These are phyloP conservation scores for Colletotrichum sp. DNA, from an alignment of 2,329 filamentous ascomycete genomes.

Conservation along the genomic window DNA sequence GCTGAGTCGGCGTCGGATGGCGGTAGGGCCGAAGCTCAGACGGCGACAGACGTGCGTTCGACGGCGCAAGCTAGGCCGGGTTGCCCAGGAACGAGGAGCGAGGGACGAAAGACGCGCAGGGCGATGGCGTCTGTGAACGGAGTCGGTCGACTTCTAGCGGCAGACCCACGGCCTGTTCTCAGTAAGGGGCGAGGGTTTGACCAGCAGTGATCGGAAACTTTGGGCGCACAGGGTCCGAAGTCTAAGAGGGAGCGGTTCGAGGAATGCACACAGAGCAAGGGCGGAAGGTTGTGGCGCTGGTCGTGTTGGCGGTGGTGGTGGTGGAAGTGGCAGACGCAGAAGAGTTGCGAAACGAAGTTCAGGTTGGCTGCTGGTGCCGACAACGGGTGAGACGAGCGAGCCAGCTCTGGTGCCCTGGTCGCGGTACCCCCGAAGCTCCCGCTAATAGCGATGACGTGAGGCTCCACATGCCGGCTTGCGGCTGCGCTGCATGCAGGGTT, in stretches of 20 bases:
- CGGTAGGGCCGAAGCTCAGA: constrained; percentile 11
- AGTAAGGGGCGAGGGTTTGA: constrained; percentile 12
- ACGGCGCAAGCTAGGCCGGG: constrained; percentile 1
- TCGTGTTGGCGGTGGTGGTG: not conserved
- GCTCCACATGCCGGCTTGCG: constrained; percentile 10
- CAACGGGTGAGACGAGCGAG: not conserved
- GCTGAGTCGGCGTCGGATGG: constrained; percentile 15
- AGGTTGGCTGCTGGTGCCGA: not conserved
- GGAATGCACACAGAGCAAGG: constrained; percentile 7
- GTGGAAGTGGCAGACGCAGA: not conserved
- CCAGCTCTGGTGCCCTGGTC: constrained; percentile 4
- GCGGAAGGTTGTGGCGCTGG: not conserved
- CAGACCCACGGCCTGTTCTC: constrained; percentile 4
- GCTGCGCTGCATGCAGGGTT: not conserved
- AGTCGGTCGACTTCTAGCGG: not conserved
- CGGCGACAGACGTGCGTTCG: constrained; percentile 12
- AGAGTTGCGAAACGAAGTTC: constrained; percentile 14
- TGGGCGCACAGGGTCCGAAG: constrained; percentile 14
- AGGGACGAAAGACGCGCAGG: not conserved
- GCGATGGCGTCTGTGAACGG: not conserved
- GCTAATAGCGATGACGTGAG: constrained; percentile 20
- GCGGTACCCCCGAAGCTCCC: constrained; percentile 4
- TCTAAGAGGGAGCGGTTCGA: constrained; percentile 1
- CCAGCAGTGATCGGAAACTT: constrained; percentile 8
- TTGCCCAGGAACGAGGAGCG: not conserved